Conservation (phyloP, 2,329 filamentous ascomycete genomes). For the Emericellopsis cladophorae region DNA sequence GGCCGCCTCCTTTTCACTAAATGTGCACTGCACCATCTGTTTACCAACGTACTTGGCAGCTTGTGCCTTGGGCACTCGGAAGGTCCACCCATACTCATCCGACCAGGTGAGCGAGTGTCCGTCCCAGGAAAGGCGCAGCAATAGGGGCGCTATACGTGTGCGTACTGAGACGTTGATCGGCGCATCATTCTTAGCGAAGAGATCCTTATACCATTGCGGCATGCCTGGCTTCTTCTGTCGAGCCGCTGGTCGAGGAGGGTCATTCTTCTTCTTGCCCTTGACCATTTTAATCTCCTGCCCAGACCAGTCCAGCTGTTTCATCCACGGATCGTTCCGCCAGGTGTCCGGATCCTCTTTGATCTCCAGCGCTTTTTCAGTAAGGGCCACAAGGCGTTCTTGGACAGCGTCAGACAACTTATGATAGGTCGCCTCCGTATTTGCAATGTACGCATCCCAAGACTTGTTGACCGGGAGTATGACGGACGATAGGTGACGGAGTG, state of each 20-base stretch:
- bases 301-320: slow-evolving; percentile 89
- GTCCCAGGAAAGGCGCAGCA: slow-evolving; percentile 81
- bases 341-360: slow-evolving; percentile 56
- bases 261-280: slow-evolving; percentile 79
- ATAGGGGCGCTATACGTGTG: slow-evolving; percentile 73
- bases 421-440: slow-evolving; percentile 77
- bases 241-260: slow-evolving; percentile 63
- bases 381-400: slow-evolving; percentile 55
- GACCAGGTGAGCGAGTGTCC: slow-evolving; percentile 87
- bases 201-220: slow-evolving; percentile 91
- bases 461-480: slow-evolving; percentile 85
- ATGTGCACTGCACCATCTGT: slow-evolving; percentile 62
- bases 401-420: slow-evolving; percentile 66
- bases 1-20: slow-evolving; percentile 58
- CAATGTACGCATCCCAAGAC: slow-evolving; percentile 76
- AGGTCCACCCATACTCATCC: slow-evolving; percentile 86
- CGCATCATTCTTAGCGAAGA: slow-evolving; percentile 57
- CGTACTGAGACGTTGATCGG: slow-evolving; percentile 73
- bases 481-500: slow-evolving; percentile 80
- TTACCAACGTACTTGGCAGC: slow-evolving; percentile 53
- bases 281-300: slow-evolving; percentile 84
- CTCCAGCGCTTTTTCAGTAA: slow-evolving; percentile 67
- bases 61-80: slow-evolving; percentile 56
- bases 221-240: slow-evolving; percentile 89
- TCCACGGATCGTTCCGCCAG: slow-evolving; percentile 76